Evolutionary conservation across 2,329 filamentous ascomycete genomes (phyloP), one percentile per base, ranked within the genome.

Genomic region (Coniochaeta sp.): DNA sequence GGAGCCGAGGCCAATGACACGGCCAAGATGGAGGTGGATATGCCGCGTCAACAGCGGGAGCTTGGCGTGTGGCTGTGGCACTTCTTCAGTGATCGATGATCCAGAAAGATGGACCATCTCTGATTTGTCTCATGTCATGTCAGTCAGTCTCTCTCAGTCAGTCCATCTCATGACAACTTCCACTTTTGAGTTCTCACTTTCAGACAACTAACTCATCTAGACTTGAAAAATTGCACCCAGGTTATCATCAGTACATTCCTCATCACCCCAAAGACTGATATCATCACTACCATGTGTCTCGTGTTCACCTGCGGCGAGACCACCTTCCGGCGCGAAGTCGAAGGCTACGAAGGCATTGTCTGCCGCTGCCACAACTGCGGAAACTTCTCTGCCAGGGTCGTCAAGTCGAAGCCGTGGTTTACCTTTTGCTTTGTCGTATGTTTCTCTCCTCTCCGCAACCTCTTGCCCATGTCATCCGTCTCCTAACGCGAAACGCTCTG

Each of bases 391-490:
- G 85, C 78, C 16, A 77, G 76, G 63, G 84, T 87, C 61, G 77
- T 85, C 68, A 87, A 87, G 72, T 81, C 79, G 61, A 80, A 87
- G 62, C 85, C 85, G 47, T 91, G 88, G 87, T 92, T 92, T 69
- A 92, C 89, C 6, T 86, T 92, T 69, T 92, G 89, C 79, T 91
- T 89, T 74, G 74, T 91, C 59, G 84, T 87, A 73, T 68, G 81
- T 76, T 11, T 24, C 55, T 31, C 31, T 57, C 36, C 33, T 24
- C 11, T 57, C 22, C 24, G 2, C 36, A 31, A 50, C 36, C 11
- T 33, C 31, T 11, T 11, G 6, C 31, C 31, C 31, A 11, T 33
- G 11, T 11, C 31, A 33, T 6, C 31, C 31, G 6, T 33, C 31
- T 33, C 6, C 31, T 33, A 11, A 33, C 31, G 31, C 31, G 31